phyloP scores from a whole-genome alignment of 164 flowering plant species.

The Magnolia kwangsiensis region DNA sequence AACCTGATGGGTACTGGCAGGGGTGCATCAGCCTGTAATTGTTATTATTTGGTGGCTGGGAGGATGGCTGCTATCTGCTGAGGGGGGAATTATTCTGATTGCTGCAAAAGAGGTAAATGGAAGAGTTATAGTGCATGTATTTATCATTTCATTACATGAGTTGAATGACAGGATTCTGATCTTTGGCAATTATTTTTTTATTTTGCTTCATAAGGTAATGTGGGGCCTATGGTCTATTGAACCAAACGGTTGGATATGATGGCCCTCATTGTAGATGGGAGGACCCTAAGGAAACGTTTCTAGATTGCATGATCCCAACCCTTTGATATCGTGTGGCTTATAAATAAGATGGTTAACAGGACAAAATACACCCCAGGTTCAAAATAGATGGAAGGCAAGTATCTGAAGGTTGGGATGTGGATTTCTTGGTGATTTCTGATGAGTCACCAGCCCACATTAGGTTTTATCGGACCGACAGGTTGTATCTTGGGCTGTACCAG shows the following conservation, averaged over 20 bases:
- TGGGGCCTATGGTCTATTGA: not conserved
- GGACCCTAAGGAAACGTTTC: not conserved
- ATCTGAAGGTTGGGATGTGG: too few relatives aligned
- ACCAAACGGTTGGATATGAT: not conserved
- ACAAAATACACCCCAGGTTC: too few relatives aligned
- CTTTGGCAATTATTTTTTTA: too few relatives aligned
- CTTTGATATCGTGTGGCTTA: not conserved
- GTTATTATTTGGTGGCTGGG: not conserved
- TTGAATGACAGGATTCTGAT: too few relatives aligned
- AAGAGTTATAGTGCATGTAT: not conserved
- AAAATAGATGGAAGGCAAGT: too few relatives aligned
- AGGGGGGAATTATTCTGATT: not conserved
- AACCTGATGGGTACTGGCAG: not conserved
- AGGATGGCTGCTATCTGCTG: not conserved
- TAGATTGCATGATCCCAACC: not conserved
- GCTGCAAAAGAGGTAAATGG: not conserved
- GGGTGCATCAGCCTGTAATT: not conserved
- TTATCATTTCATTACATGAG: not conserved
- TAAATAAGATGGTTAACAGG: too few relatives aligned
- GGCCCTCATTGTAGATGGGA: not conserved
- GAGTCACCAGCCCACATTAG: too few relatives aligned
- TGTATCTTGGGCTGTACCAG: too few relatives aligned
- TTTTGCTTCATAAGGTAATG: not conserved
- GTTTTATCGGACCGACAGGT: too few relatives aligned
- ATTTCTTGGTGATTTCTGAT: too few relatives aligned